Conservation (phyloP, 768 basidiomycete species). For the Serendipita sp. region DNA sequence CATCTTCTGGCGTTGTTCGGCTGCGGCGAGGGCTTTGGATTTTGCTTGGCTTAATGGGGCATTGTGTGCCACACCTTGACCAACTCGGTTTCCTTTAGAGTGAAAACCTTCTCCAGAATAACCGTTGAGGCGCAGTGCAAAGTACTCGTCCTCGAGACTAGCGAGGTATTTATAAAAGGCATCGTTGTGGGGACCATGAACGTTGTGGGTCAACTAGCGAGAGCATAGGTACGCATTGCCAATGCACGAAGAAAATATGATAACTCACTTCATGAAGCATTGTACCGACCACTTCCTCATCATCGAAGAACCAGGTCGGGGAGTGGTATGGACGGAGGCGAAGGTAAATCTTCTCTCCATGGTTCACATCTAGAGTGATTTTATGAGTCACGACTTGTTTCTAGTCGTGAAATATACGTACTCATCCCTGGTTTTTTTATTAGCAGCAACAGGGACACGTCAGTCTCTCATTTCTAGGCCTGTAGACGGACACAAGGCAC, state of each 20-base stretch:
- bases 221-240: background rate
- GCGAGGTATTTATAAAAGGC: conserved; percentile 32
- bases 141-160: conserved; percentile 70
- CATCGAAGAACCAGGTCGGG: conserved; percentile 54
- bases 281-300: conserved; percentile 58
- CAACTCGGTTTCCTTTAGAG: conserved; percentile 52
- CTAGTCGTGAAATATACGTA: conserved; percentile 1
- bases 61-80: conserved; percentile 49
- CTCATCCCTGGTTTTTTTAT: conserved; percentile 9
- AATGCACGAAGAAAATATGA: background rate
- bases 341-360: conserved; percentile 67
- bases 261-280: conserved; percentile 75
- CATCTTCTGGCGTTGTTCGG: conserved; percentile 48
- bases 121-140: conserved; percentile 56
- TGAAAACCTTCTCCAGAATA: conserved; percentile 89
- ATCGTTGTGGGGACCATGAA: conserved; percentile 80
- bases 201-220: conserved; percentile 66
- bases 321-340: conserved; percentile 57
- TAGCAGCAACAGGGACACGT: background rate
- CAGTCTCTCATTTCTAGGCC: background rate
- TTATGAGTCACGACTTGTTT: background rate
- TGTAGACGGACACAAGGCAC: conserved; percentile 15
- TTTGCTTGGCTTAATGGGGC: conserved; percentile 48
- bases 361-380: conserved; percentile 45
- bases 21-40: conserved; percentile 55